These are phyloP conservation scores for Plasmodium vinckei DNA, from an alignment of 169 alveolate genomes.

Conservation along the genomic window DNA sequence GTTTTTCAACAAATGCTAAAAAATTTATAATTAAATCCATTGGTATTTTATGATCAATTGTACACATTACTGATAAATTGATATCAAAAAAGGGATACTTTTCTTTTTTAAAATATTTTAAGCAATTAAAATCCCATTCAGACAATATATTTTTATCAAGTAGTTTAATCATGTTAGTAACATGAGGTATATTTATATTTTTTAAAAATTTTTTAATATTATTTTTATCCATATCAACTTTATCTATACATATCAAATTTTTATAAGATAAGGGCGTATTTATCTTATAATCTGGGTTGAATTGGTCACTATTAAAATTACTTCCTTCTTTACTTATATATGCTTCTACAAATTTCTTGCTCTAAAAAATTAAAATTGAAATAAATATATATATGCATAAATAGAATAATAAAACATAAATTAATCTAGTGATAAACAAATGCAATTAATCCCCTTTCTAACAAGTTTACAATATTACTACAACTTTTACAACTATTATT, in stretches of 20 bases:
- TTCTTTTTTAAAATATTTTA: conserved; percentile 76
- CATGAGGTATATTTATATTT: conserved; percentile 32
- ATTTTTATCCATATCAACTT: conserved; percentile 69
- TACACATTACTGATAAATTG: conserved; percentile 39
- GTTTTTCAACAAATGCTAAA: conserved; percentile 78
- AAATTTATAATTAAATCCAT: conserved; percentile 63
- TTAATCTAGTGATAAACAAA: not conserved
- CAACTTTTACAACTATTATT: no score
- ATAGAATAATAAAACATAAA: no score
- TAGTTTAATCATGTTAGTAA: conserved; percentile 44
- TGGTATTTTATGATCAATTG: conserved; percentile 32
- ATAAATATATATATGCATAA: not conserved
- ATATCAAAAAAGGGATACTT: conserved; percentile 72
- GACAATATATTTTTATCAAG: conserved; percentile 48
- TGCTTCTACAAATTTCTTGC: conserved; percentile 71
- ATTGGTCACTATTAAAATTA: conserved; percentile 28
- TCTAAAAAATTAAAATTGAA: conserved; percentile 9
- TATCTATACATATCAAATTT: conserved; percentile 34
- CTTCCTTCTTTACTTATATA: conserved; percentile 64
- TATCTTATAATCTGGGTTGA: conserved; percentile 18
- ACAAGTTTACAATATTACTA: no score
- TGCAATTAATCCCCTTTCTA: no score
- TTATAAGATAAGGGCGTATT: conserved; percentile 36
- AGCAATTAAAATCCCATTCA: conserved; percentile 84
- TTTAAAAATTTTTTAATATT: conserved; percentile 61